Base-by-base conservation (phyloP, 441 rosid species). In the Populus trichocarpa region DNA sequence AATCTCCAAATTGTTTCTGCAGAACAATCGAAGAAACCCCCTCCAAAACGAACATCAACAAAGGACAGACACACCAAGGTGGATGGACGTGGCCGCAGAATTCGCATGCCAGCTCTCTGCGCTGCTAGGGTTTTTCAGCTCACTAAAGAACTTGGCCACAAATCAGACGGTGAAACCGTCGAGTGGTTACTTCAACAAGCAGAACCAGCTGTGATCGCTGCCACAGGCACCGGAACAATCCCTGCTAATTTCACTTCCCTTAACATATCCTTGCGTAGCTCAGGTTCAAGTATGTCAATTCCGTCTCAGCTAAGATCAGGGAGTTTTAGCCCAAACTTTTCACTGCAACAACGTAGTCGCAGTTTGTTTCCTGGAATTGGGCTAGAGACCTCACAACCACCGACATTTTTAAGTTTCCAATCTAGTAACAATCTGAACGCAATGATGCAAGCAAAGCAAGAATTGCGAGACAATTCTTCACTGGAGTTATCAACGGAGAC, bases 81-180 rank as follows among this genome's bases (percentile, higher is more conserved):
- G 13, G 98, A 95, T 20, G 99, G 99, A 33, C 90, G 99, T 67
- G 99, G 99, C 30, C 86, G 99, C 50, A 84, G 99, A 77, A 95
- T 95, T 85, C 92, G 99, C 80, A 95, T 95, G 99, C 99, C 99
- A 0, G 99, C 99, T 13, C 89, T 93, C 61, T 95, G 99, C 69
- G 99, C 99, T 35, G 99, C 99, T 81, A 89, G 99, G 89, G 99
- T 95, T 79, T 95, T 95, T 66, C 99, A 95, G 83, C 87, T 95
- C 0, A 95, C 99, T 18, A 87, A 97, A 4, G 99, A 95, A 76
- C 88, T 95, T 0, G 98, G 98, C 38, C 98, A 95, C 81, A 95
- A 93, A 80, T 95, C 97, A 20, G 98, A 95, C 53, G 98, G 97
- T 1, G 97, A 94, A 74, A 94, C 98, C 35, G 93, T 94, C 40